Conservation (phyloP, 306 rosid genomes). For the Corylus heterophylla region DNA sequence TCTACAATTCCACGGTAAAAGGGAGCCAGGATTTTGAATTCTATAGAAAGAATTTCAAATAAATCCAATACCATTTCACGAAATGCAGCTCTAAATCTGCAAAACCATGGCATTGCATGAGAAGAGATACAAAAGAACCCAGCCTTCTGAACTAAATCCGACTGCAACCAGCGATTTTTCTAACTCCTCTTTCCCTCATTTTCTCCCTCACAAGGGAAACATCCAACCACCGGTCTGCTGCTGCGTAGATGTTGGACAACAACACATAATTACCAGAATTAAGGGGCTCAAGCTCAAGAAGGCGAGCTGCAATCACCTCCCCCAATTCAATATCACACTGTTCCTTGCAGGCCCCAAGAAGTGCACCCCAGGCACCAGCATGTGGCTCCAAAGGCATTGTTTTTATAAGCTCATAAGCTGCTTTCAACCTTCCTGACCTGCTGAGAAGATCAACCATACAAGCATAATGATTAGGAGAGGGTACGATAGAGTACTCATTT, state of each 20-base stretch:
- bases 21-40: not conserved
- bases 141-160: not conserved
- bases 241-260: conserved; percentile 73
- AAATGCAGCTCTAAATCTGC: not conserved
- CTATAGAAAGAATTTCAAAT: not conserved
- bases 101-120: not conserved
- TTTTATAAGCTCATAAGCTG: conserved; percentile 64
- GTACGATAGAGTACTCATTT: conserved; percentile 42
- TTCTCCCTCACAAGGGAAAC: conserved; percentile 52
- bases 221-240: conserved; percentile 30
- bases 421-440: conserved; percentile 56
- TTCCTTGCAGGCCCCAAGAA: conserved; percentile 73
- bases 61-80: not conserved
- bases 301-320: conserved; percentile 57
- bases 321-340: conserved; percentile 51
- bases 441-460: conserved; percentile 83
- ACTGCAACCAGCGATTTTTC: conserved; percentile 68
- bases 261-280: conserved; percentile 67
- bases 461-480: conserved; percentile 71
- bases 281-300: conserved; percentile 62
- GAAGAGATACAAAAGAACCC: not conserved
- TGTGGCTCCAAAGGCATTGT: conserved; percentile 58
- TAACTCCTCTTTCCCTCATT: conserved; percentile 60
- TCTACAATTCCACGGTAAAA: not conserved
- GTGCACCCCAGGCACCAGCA: conserved; percentile 79